Evolutionary conservation across 2,329 filamentous ascomycete genomes (phyloP).

Genomic region (Aspergillus oerlinghausenensis): DNA sequence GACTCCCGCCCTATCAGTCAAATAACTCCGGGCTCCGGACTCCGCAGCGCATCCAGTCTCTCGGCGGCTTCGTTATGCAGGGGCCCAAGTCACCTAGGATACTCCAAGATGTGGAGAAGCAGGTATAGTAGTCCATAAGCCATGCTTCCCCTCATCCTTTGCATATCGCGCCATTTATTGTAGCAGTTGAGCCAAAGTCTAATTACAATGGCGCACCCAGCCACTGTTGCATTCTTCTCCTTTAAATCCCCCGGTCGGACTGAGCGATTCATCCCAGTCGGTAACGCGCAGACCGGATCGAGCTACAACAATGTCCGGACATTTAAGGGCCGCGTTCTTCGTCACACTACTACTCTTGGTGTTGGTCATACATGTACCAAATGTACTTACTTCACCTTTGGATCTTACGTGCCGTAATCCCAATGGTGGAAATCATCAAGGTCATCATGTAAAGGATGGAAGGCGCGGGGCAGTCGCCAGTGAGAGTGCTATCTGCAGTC

Average conservation of each 20-base stretch:
- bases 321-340: slow-evolving; percentile 14
- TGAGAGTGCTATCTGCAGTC: slow-evolving; percentile 64
- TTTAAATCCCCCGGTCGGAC: background rate
- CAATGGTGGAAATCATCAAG: slow-evolving; percentile 9
- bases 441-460: slow-evolving; percentile 27
- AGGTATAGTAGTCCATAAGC: slow-evolving; percentile 16
- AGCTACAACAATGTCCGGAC: slow-evolving; percentile 13
- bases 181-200: background rate
- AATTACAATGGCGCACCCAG: slow-evolving; percentile 9
- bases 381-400: slow-evolving; percentile 19
- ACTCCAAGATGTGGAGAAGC: slow-evolving; percentile 27
- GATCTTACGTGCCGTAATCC: slow-evolving; percentile 5
- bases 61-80: background rate
- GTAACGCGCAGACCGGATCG: background rate
- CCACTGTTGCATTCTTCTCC: slow-evolving; percentile 6
- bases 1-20: background rate
- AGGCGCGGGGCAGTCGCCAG: slow-evolving; percentile 63
- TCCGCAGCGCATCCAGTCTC: background rate
- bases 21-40: background rate
- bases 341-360: slow-evolving; percentile 17
- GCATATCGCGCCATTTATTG: slow-evolving; percentile 1
- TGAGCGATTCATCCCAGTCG: background rate
- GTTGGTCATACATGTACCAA: slow-evolving; percentile 19
- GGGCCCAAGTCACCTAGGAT: background rate
- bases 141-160: slow-evolving; percentile 1